Evolutionary conservation across 805 yeast genomes (phyloP), one percentile per base, ranked within the genome.

Genomic region (Starmerella apis): DNA sequence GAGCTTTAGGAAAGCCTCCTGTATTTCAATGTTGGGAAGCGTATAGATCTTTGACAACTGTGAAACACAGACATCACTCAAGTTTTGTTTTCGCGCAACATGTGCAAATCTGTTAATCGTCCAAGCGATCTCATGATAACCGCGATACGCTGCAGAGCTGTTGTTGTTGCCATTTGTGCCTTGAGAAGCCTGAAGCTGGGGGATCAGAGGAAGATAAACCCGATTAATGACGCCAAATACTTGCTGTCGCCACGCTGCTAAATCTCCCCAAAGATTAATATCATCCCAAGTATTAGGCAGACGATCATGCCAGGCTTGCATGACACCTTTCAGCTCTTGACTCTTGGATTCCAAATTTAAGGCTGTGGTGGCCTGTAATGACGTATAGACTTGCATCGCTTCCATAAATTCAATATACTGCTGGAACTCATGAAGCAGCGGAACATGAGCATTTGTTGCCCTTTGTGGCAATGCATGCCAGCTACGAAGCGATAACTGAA

Each of bases 51-150:
- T 83, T 2, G 95, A 84, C 63, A 92, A 71, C 63, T 92, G 96
- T 55, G 79, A 83, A 56, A 90, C 80, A 69, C 98, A 92, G 35
- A 94, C 98, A 50, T 92, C 96, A 1, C 95, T 85, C 94, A 92
- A 85, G 56, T 85, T 81, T 65, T 92, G 99, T 65, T 87, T 86
- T 56, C 98, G 77, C 0, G 98, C 97, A 48, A 94, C 97, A 69
- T 92, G 98, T 0, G 99, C 98, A 71, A 92, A 92, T 47, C 97
- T 71, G 67, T 92, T 92, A 61, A 92, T 90, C 7, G 92, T 95
- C 96, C 98, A 94, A 0, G 98, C 98, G 65, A 90, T 86, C 67
- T 92, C 99, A 65, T 92, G 99, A 68, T 86, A 92, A 1, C 99
- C 99, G 56, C 98, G 75, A 67, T 90, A 94, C 1, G 96, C 97